These are phyloP conservation scores for Gautieria morchelliformis DNA, from an alignment of 768 basidiomycete species.

Conservation along the genomic window DNA sequence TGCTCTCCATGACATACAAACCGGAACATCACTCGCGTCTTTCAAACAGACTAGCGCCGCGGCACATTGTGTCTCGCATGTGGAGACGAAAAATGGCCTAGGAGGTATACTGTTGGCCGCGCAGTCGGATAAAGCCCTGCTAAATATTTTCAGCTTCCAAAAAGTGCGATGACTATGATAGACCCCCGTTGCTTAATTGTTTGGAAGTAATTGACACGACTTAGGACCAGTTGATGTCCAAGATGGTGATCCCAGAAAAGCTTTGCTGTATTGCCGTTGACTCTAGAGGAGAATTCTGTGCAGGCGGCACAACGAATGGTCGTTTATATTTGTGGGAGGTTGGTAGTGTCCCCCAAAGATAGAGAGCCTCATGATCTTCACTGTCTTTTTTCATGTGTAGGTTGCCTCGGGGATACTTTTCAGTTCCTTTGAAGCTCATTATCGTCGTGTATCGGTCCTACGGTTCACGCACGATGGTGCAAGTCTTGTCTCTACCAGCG, in stretches of 20 bases:
- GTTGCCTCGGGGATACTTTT: slow-evolving; percentile 88
- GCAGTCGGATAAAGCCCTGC: slow-evolving; percentile 79
- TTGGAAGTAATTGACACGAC: not conserved
- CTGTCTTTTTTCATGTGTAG: slow-evolving; percentile 29
- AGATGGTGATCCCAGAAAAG: slow-evolving; percentile 86
- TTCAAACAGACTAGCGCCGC: slow-evolving; percentile 78
- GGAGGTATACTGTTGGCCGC: slow-evolving; percentile 81
- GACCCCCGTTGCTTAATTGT: slow-evolving; percentile 3
- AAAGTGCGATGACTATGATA: slow-evolving; percentile 42
- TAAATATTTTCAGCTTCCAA: slow-evolving; percentile 91
- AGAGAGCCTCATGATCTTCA: not conserved
- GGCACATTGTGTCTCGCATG: slow-evolving; percentile 54
- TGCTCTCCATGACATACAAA: slow-evolving; percentile 73
- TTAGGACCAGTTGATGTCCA: slow-evolving; percentile 77
- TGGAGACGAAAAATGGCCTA: slow-evolving; percentile 57
- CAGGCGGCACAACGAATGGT: slow-evolving; percentile 81
- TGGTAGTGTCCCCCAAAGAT: slow-evolving; percentile 21
- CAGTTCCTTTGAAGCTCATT: slow-evolving; percentile 92
- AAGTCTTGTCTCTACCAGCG: slow-evolving; percentile 75
- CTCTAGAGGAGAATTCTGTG: slow-evolving; percentile 63
- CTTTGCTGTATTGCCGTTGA: slow-evolving; percentile 74
- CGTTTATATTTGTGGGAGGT: slow-evolving; percentile 97
- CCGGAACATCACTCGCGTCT: slow-evolving; percentile 63
- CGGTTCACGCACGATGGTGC: slow-evolving; percentile 77
- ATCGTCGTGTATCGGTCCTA: slow-evolving; percentile 76